A percentile compares a stretch with the other conserved stretches of the same genome.
These are phyloP conservation scores for Ustilago vetiveriae DNA, from an alignment of 1,284 basidiomycete species.

Conservation along the genomic window DNA sequence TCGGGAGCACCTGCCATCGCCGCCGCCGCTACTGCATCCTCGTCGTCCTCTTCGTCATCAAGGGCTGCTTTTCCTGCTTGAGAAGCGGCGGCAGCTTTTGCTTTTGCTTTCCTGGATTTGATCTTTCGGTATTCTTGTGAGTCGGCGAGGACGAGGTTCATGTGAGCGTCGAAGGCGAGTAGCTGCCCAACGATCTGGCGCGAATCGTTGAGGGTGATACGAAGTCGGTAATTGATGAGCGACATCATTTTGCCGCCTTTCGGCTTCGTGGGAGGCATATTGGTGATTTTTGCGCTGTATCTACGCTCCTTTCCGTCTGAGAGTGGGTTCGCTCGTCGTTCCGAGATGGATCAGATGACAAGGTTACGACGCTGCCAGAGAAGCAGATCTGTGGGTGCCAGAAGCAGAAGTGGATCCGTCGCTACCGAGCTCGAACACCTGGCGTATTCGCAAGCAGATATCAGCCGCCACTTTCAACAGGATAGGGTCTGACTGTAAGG, in stretches of 20 bases:
- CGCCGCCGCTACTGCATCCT: conserved; percentile 52
- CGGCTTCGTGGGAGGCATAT: conserved; percentile 59
- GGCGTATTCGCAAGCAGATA: too few relatives aligned
- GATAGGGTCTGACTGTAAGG: too few relatives aligned
- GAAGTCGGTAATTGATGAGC: conserved; percentile 96
- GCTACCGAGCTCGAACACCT: too few relatives aligned
- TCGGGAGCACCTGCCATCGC: conserved; percentile 20
- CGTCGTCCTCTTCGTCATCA: conserved; percentile 55
- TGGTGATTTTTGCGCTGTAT: not conserved
- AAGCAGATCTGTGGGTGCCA: too few relatives aligned
- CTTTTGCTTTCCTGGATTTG: conserved; percentile 59
- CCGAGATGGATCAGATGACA: not conserved
- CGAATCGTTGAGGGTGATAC: conserved; percentile 97
- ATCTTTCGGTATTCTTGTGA: conserved; percentile 65
- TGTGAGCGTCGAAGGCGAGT: conserved; percentile 99
- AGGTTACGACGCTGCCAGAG: too few relatives aligned
- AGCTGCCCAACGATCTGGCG: conserved; percentile 95
- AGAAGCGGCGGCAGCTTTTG: conserved; percentile 23
- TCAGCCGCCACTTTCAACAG: too few relatives aligned
- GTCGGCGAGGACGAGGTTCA: conserved; percentile 98
- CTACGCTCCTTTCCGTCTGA: not conserved
- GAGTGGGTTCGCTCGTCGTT: not conserved
- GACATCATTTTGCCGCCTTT: conserved; percentile 83
- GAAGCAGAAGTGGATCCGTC: too few relatives aligned
- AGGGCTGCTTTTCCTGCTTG: conserved; percentile 43